Evolutionary conservation across 148 eudicot genomes (phyloP), one percentile per base, ranked within the genome.

Genomic region (Nepenthes mirabilis): DNA sequence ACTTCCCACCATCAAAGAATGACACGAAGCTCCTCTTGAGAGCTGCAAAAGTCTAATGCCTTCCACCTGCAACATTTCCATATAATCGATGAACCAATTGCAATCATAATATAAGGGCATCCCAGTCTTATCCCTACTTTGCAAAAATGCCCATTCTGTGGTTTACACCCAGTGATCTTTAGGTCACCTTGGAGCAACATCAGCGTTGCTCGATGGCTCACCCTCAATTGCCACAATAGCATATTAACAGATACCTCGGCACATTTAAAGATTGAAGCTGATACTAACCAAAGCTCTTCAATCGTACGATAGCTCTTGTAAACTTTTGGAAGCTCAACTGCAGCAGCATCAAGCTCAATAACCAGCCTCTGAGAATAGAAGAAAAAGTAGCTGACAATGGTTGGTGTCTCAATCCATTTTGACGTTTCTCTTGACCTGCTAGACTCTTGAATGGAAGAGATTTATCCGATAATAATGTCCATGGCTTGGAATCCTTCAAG

Each of bases 251-350:
- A 33, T 5, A 54, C 2, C 13, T 14, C 36, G 8, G 23, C 2
- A 23, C n/a, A 54, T 4, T 54, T 2, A n/a, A 54, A 14, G 3
- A 14, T n/a, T 54, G 13, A 23, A 2, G 35, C 50, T 63, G 43
- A 7, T 62, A 77, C 88, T 43, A 34, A 88, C 96, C 87, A 86
- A 33, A 86, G 69, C 63, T 90, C 94, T 60, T 90, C 97, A 54
- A 86, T 60, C 36, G 97, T 90, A 55, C 97, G 53, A 43, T 86
- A 86, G 70, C 97, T 86, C 84, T 86, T 90, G 63, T 90, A 90
- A 33, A 90, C 90, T 65, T 89, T 90, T 75, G 86, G 97, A 47
- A 90, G 67, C 74, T 70, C 82, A 11, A 84, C 80, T 1, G 97
- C 97, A 1, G 97, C 97, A 49, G 52, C 12, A 49, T 49, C 10